These are phyloP conservation scores for Russula ochroleuca DNA, from an alignment of 768 basidiomycete genomes.

Conservation along the genomic window DNA sequence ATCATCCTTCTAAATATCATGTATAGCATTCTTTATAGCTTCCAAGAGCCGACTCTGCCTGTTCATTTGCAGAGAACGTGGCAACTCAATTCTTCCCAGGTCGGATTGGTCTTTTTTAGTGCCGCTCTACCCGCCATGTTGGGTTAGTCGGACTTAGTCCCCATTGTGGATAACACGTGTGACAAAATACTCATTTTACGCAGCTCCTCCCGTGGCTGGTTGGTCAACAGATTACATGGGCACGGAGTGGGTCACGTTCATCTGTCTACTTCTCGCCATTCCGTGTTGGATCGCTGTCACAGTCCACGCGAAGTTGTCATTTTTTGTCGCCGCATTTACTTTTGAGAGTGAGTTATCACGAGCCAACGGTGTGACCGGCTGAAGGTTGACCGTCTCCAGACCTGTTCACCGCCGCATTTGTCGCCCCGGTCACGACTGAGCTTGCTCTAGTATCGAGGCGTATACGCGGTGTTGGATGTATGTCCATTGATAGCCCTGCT, in stretches of 20 bases:
- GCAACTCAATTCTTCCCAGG: constrained; percentile 36
- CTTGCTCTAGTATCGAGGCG: constrained; percentile 54
- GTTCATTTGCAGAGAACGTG: constrained; percentile 36
- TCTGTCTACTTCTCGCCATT: constrained; percentile 47
- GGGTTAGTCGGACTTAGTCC: no score
- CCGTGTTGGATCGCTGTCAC: constrained; percentile 63
- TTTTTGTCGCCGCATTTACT: constrained; percentile 49
- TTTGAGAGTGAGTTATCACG: constrained; percentile 47
- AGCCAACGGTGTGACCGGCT: background rate
- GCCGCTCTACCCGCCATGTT: constrained; percentile 59
- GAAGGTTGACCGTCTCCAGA: constrained; percentile 36
- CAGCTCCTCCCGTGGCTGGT: constrained; percentile 60
- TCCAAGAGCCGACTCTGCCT: constrained; percentile 37
- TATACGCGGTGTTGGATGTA: constrained; percentile 66
- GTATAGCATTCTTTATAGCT: constrained; percentile 31
- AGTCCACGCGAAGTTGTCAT: constrained; percentile 42
- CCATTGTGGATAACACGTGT: background rate
- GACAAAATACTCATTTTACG: background rate
- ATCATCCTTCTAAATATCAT: background rate
- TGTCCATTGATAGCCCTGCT: constrained; percentile 30
- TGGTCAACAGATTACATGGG: constrained; percentile 54
- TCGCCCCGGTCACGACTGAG: constrained; percentile 63
- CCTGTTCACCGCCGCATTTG: constrained; percentile 55
- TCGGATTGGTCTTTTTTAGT: constrained; percentile 66
- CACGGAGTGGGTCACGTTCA: constrained; percentile 48